Conservation (phyloP, 257 asterid species). For the Dorcoceras hygrometricum region DNA sequence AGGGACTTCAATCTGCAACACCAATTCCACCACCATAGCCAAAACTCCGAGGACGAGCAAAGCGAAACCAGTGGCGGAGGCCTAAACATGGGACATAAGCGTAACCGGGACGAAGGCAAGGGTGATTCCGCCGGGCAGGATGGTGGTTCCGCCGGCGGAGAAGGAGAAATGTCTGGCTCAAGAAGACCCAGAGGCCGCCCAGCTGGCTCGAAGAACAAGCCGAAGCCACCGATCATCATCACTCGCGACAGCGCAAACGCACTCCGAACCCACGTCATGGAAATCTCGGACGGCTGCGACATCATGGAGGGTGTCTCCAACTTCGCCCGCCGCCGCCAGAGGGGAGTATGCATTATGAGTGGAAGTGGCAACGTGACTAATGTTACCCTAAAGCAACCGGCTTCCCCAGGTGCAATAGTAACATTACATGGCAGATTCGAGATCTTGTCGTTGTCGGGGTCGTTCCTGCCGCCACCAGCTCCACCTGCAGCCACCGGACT, state of each 20-base stretch:
- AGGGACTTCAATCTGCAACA: conserved; percentile 78
- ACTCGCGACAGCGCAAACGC: conserved; percentile 91
- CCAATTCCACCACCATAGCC: conserved; percentile 48
- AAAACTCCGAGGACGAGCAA: conserved; percentile 63
- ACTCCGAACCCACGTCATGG: conserved; percentile 92
- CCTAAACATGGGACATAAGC: conserved; percentile 47
- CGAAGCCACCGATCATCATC: conserved; percentile 87
- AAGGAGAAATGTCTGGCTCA: conserved; percentile 43
- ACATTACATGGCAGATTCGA: conserved; percentile 82
- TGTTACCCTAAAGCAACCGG: conserved; percentile 79
- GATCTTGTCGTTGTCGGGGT: conserved; percentile 73
- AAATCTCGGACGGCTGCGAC: conserved; percentile 77
- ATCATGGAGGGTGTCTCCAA: conserved; percentile 65
- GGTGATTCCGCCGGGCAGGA: conserved; percentile 30
- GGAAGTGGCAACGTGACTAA: conserved; percentile 78
- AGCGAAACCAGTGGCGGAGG: conserved; percentile 52
- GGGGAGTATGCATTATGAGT: conserved; percentile 88
- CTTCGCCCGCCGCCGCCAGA: conserved; percentile 75
- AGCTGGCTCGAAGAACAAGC: conserved; percentile 85
- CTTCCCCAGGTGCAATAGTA: conserved; percentile 71
- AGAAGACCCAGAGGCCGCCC: conserved; percentile 84
- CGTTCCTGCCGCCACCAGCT: conserved; percentile 92
- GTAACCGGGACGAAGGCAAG: conserved; percentile 46
- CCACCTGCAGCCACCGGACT: conserved; percentile 68
- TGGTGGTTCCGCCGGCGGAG: conserved; percentile 28